Evolutionary conservation across 345 rosid species (phyloP), one percentile per base, ranked within the genome.

Genomic region (Firmiana major): DNA sequence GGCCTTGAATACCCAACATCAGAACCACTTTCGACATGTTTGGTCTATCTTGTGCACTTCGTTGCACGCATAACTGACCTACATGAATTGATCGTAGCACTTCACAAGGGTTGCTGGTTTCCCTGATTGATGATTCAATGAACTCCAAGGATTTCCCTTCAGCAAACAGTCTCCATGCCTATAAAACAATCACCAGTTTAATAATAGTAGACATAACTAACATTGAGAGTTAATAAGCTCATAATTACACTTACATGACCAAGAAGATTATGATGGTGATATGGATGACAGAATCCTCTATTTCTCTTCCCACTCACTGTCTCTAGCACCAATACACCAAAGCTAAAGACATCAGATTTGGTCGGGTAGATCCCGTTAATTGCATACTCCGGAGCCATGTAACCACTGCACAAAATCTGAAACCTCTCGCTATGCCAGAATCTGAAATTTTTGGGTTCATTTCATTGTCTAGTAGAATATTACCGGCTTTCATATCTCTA

Each of bases 321-420:
- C 84, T 90, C 89, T 4, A 88, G 71, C 74, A 88, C 31, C 11
- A 88, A 53, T 31, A 87, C 88, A 2, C 91, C 86, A 9, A 82
- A 83, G 68, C 87, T 86, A 74, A 83, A 86, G 4, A 88, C 85
- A 76, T 87, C 89, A 21, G 88, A 83, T 60, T 87, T 87, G 7
- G 77, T 63, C 4, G 86, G 86, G 78, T 86, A 84, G 51, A 80
- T 21, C 5, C 90, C 88, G 36, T 84, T 83, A 15, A 85, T 38
- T 15, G 86, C 84, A 73, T 84, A 82, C 79, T 84, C 84, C 0
- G 85, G 83, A 26, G 86, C 80, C 85, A 84, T 83, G 54, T 84
- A 84, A 40, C 86, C 87, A 51, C 89, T 82, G 68, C 7, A 22
- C 1, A 24, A 7, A 1, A n/a, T 80, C 1, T 54, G 58, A 1